Conservation (phyloP, 1,284 basidiomycete genomes). For the Afroboletus lepidellus region DNA sequence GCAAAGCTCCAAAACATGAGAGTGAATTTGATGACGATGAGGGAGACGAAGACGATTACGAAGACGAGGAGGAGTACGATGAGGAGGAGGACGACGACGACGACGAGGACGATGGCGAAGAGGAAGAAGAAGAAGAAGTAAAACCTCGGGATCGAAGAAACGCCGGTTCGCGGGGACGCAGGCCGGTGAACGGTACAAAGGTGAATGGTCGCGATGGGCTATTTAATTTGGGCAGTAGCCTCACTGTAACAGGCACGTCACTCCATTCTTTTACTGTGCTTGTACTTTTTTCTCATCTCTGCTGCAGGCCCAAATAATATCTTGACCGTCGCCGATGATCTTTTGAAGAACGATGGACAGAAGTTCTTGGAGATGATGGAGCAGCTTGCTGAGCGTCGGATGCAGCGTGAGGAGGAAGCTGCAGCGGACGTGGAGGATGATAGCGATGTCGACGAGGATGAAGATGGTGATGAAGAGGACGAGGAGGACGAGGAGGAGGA, state of each 20-base stretch:
- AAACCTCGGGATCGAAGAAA: slow-evolving; percentile 37
- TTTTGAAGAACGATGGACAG: slow-evolving; percentile 96
- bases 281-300: slow-evolving; percentile 10
- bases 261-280: slow-evolving; percentile 2
- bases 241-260: slow-evolving; percentile 80
- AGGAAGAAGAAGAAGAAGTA: slow-evolving; percentile 57
- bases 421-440: slow-evolving; percentile 67
- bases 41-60: slow-evolving; percentile 55
- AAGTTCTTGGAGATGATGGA: slow-evolving; percentile 99
- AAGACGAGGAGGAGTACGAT: slow-evolving; percentile 60
- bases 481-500: slow-evolving; percentile 42
- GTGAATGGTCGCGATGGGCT: slow-evolving; percentile 57
- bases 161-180: slow-evolving; percentile 34
- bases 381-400: slow-evolving; percentile 91
- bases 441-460: slow-evolving; percentile 53
- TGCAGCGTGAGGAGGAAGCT: slow-evolving; percentile 91
- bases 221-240: slow-evolving; percentile 75
- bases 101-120: slow-evolving; percentile 62
- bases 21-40: slow-evolving; percentile 68
- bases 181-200: slow-evolving; percentile 40
- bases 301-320: slow-evolving; percentile 76
- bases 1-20: slow-evolving; percentile 50
- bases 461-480: slow-evolving; percentile 49
- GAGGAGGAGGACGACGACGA: slow-evolving; percentile 68
- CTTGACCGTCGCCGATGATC: slow-evolving; percentile 97